Conservation (phyloP, 352 stramenopile genomes). For the Phytopythium ostracodes region DNA sequence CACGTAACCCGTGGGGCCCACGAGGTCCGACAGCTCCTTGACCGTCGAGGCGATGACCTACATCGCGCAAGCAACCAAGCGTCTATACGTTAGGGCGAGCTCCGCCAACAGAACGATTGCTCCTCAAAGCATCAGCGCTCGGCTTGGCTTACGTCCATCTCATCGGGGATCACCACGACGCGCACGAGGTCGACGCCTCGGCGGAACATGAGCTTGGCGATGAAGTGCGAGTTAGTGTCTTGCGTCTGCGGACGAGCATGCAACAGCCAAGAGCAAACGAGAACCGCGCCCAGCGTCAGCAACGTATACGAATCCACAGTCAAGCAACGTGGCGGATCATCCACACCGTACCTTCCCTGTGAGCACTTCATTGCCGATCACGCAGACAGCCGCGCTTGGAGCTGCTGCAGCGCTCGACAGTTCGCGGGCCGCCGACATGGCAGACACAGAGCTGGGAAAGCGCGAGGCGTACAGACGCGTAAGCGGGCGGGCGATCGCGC, state of each 20-base stretch:
- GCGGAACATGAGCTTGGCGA: conserved; percentile 77
- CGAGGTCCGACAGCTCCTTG: conserved; percentile 65
- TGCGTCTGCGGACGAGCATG: conserved; percentile 39
- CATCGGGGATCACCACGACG: conserved; percentile 77
- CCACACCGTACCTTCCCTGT: conserved; percentile 77
- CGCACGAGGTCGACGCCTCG: conserved; percentile 75
- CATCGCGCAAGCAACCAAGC: conserved; percentile 49
- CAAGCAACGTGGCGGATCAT: neutral
- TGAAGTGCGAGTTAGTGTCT: conserved; percentile 84
- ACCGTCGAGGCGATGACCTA: conserved; percentile 73
- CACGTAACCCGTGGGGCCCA: conserved; percentile 75
- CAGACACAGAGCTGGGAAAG: neutral
- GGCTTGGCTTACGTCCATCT: conserved; percentile 36
- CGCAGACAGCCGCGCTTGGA: conserved; percentile 66
- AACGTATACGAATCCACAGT: neutral
- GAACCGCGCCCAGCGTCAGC: neutral
- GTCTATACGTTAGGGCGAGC: neutral
- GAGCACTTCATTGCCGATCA: conserved; percentile 84
- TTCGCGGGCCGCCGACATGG: conserved; percentile 1
- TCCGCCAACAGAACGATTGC: too few species aligned
- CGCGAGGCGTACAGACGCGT: neutral
- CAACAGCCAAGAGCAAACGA: neutral
- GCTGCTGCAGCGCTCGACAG: conserved; percentile 6
- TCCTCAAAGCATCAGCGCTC: conserved; percentile 8
- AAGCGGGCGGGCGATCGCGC: conserved; percentile 1